Evolutionary conservation across 1,284 basidiomycete species (phyloP), one percentile per base, ranked within the genome.

Genomic region (Kwoniella shivajii): DNA sequence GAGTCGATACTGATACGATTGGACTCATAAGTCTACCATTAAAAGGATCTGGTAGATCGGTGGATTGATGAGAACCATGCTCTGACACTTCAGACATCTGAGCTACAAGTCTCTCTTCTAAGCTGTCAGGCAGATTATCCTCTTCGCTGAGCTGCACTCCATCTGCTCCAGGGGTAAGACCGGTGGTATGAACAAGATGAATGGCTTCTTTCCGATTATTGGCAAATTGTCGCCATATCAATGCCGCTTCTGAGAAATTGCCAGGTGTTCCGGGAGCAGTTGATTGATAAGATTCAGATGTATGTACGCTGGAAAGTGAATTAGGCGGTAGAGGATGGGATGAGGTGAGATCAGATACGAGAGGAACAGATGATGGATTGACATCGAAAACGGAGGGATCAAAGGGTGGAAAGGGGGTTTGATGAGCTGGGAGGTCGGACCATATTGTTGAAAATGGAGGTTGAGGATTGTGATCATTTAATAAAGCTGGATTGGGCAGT

Each of bases 211-310:
- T 46, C 18, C 51, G 43, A 30, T 50, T 30, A 33, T 48, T 52
- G 13, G 46, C 47, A 38, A 60, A 49, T 30, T 42, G 49, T 36
- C 43, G 45, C 58, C 54, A 60, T 37, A 58, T 58, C 14, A 41
- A 44, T 6, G 46, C 50, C 6, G 51, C 56, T 42, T 42, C 22
- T 24, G 47, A 37, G 13, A 37, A 45, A 10, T 11, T 29, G 22
- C 33, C 29, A n/a, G 43, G 13, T 13, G 42, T 7, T 18, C n/a
- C n/a, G n/a, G 43, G 27, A 3, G 10, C n/a, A 18, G 43, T 16
- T 14, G 43, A 18, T n/a, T 31, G 16, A 9, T 26, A 14, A 10
- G 6, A 6, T 10, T 18, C 14, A 18, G n/a, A 20, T n/a, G 14
- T 31, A 6, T 10, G n/a, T 14, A 20, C 38, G 7, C 18, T 39